phyloP scores from a whole-genome alignment of 1,284 basidiomycete genomes.

The Agaricales sp. region DNA sequence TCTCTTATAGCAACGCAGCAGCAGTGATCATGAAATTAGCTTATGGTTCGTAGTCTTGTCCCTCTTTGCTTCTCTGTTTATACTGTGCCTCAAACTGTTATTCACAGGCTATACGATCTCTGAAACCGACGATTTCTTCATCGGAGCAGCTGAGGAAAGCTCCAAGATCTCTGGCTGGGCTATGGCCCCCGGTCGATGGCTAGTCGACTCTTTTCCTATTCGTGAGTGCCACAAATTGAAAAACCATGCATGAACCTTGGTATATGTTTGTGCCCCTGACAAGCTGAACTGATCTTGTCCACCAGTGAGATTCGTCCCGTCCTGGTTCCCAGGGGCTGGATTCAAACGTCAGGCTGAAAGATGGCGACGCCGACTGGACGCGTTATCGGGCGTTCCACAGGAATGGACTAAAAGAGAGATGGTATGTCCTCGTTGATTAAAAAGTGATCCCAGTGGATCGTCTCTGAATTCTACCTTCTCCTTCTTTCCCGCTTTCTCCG shows the following conservation, averaged over 20 bases:
- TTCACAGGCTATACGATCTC: conserved; percentile 26
- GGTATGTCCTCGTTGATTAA: conserved; percentile 15
- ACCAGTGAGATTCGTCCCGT: conserved; percentile 27
- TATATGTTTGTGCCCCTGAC: not conserved
- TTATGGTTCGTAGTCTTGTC: conserved; percentile 14
- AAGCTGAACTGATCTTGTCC: conserved; percentile 4
- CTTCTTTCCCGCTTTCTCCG: too few relatives aligned
- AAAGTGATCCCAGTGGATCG: not conserved
- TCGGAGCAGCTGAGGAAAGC: conserved; percentile 29
- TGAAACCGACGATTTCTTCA: conserved; percentile 25
- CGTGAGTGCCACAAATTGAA: conserved; percentile 15
- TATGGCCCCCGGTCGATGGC: conserved; percentile 30
- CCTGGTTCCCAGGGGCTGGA: conserved; percentile 25
- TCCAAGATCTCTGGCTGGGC: conserved; percentile 29
- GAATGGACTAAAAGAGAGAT: conserved; percentile 32
- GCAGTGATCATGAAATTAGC: conserved; percentile 33
- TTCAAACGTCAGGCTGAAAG: conserved; percentile 27
- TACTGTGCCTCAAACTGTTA: not conserved
- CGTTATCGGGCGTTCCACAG: conserved; percentile 26
- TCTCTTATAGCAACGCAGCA: conserved; percentile 24
- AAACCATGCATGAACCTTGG: conserved; percentile 4
- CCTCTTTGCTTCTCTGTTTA: not conserved
- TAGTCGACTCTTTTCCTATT: conserved; percentile 32
- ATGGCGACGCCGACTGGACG: conserved; percentile 23
- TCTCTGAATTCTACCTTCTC: conserved; percentile 1